Conservation (phyloP, 129 eudicot genomes). For the Chrysanthemum seticuspe region DNA sequence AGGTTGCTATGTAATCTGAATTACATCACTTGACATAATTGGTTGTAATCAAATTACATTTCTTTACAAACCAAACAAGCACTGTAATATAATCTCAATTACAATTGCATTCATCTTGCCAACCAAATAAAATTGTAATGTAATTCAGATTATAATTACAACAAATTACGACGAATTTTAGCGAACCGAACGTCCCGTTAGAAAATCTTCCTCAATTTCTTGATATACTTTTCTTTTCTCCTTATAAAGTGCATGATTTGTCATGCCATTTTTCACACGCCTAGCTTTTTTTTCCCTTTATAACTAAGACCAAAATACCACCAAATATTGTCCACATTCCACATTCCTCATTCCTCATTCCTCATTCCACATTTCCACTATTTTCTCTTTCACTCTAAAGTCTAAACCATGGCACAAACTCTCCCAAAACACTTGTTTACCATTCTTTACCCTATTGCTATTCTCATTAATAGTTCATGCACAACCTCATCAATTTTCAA, state of each 20-base stretch:
- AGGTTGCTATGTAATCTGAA: too few relatives aligned
- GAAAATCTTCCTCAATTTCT: too few relatives aligned
- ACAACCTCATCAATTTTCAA: slow-evolving; percentile 27
- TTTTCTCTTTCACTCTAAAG: not conserved
- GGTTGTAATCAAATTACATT: too few relatives aligned
- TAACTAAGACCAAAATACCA: not conserved
- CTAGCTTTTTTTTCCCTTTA: not conserved
- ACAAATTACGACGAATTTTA: too few relatives aligned
- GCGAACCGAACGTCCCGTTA: too few relatives aligned
- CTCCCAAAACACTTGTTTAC: not conserved
- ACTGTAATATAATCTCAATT: too few relatives aligned
- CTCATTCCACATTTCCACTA: not conserved
- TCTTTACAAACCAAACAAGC: too few relatives aligned
- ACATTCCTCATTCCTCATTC: not conserved
- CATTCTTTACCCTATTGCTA: slow-evolving; percentile 9
- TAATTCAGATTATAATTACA: too few relatives aligned
- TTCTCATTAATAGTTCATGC: slow-evolving; percentile 1
- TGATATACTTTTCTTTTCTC: too few relatives aligned
- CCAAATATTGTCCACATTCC: not conserved
- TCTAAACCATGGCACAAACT: slow-evolving; percentile 16
- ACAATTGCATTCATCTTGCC: too few relatives aligned
- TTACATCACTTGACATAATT: too few relatives aligned
- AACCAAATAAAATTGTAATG: too few relatives aligned
- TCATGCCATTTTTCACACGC: not conserved
- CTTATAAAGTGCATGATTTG: not conserved